phyloP scores from a whole-genome alignment of 495 filamentous ascomycete species.

The Podospora conica region DNA sequence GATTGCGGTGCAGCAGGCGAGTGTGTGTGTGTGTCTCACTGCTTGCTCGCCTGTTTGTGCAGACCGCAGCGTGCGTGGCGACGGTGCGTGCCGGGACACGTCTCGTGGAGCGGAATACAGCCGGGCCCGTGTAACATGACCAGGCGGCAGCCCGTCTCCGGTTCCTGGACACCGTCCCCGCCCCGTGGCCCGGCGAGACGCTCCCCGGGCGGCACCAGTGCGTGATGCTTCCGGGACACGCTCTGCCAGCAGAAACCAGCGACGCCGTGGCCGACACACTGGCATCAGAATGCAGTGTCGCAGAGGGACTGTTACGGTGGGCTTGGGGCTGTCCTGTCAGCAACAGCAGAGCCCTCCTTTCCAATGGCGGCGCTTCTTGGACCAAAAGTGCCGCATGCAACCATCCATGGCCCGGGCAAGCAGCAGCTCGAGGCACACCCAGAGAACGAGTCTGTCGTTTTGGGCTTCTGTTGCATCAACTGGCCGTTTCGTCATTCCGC shows the following conservation, averaged over 20 bases:
- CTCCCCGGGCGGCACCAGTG: no score
- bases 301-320: no score
- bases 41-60: neutral
- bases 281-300: no score
- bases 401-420: neutral
- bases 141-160: neutral
- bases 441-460: neutral
- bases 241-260: no score
- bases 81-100: neutral
- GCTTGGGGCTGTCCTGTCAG: neutral
- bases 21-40: neutral
- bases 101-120: neutral
- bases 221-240: no score
- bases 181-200: no score
- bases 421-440: neutral
- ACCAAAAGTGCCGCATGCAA: constrained; percentile 14
- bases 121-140: neutral
- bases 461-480: neutral
- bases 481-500: constrained; percentile 6
- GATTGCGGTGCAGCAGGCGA: neutral
- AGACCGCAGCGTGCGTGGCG: neutral
- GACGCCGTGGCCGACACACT: no score
- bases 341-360: no score
- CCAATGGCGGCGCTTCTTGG: neutral
- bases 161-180: neutral